Evolutionary conservation across 2,329 filamentous ascomycete genomes (phyloP).

Genomic region (Xylaria sp.): DNA sequence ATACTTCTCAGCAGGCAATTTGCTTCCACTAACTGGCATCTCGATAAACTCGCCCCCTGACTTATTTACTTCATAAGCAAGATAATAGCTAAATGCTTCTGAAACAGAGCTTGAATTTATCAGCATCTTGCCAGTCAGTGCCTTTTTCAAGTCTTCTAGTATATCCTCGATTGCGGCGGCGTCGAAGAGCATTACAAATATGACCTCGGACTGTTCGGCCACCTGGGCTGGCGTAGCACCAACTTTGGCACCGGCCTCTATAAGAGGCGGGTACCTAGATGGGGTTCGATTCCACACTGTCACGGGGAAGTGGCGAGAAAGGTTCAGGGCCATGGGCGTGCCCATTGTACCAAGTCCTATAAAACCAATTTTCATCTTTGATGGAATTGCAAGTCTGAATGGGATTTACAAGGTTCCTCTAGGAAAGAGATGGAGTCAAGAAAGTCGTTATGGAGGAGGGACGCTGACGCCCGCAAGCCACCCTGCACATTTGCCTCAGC

Average conservation of each 20-base stretch:
- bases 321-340: constrained; percentile 43
- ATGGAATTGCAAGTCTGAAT: too few relatives aligned
- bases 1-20: constrained; percentile 40
- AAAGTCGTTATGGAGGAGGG: too few relatives aligned
- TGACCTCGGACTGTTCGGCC: constrained; percentile 37
- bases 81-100: constrained; percentile 33
- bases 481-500: too few relatives aligned
- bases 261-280: constrained; percentile 36
- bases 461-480: too few relatives aligned
- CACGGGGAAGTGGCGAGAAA: constrained; percentile 36
- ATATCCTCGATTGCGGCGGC: constrained; percentile 35
- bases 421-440: too few relatives aligned
- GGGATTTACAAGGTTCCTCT: too few relatives aligned
- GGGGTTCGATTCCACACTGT: constrained; percentile 43
- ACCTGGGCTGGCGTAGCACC: constrained; percentile 37
- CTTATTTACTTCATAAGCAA: constrained; percentile 31
- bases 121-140: constrained; percentile 41
- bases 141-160: constrained; percentile 32
- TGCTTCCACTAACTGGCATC: constrained; percentile 46
- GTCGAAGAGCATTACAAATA: constrained; percentile 44
- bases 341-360: constrained; percentile 43
- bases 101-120: constrained; percentile 43
- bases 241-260: constrained; percentile 31
- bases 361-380: constrained; percentile 39
- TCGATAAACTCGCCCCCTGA: constrained; percentile 42